Evolutionary conservation across 768 basidiomycete genomes (phyloP).

Genomic region (Suillus tomentosus): DNA sequence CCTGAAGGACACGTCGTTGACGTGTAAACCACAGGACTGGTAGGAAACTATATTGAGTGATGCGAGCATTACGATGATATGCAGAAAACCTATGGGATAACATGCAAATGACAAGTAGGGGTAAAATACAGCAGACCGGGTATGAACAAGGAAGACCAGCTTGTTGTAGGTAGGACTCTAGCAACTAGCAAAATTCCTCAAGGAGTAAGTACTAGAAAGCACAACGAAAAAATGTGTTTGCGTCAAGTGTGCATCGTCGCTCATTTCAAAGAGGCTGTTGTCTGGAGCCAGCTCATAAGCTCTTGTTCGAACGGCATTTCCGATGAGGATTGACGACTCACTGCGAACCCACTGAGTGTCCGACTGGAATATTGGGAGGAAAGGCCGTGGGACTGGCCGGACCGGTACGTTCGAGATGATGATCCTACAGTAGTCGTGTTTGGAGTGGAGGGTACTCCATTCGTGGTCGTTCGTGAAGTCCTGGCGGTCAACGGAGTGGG

Average conservation of each 20-base stretch:
- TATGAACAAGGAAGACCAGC: constrained; percentile 41
- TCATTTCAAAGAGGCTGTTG: constrained; percentile 35
- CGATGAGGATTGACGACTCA: constrained; percentile 45
- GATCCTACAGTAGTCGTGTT: constrained; percentile 58
- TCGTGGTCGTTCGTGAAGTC: constrained; percentile 53
- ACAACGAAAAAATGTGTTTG: constrained; percentile 12
- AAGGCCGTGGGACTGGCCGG: constrained; percentile 69
- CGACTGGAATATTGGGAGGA: constrained; percentile 77
- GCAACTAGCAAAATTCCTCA: constrained; percentile 27
- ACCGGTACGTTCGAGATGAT: constrained; percentile 64
- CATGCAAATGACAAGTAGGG: constrained; percentile 35
- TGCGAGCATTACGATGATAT: constrained; percentile 41
- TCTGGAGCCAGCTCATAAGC: constrained; percentile 40
- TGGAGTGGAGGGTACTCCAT: constrained; percentile 60
- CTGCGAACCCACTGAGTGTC: constrained; percentile 69
- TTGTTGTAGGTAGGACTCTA: constrained; percentile 32
- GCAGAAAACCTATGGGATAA: constrained; percentile 38
- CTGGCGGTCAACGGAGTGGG: constrained; percentile 87
- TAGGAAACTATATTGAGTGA: constrained; percentile 30
- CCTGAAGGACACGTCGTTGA: background rate
- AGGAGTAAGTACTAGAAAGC: constrained; percentile 16
- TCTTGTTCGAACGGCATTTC: constrained; percentile 37
- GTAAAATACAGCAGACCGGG: constrained; percentile 47
- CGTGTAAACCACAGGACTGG: background rate
- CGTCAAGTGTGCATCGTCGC: constrained; percentile 15